Conservation (phyloP, 495 filamentous ascomycete genomes). For the Penicillium daleae region DNA sequence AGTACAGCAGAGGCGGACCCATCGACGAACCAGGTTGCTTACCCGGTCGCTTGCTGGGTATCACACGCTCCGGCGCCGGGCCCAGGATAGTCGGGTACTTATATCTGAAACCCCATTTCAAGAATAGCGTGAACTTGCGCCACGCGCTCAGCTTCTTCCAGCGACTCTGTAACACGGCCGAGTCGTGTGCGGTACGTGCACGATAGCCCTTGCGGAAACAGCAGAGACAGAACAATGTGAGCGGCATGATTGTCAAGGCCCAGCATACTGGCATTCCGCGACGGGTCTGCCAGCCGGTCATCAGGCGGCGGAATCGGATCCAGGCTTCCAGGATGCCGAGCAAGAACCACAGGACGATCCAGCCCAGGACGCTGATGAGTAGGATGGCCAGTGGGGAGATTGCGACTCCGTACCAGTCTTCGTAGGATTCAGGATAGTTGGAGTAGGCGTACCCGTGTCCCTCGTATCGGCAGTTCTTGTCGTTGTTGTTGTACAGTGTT, state of each 20-base stretch:
- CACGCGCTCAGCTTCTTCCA: slow-evolving; percentile 47
- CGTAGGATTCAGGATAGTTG: slow-evolving; percentile 18
- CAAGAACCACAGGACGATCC: slow-evolving; percentile 47
- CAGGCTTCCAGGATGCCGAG: slow-evolving; percentile 54
- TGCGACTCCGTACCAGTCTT: slow-evolving; percentile 23
- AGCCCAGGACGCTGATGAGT: slow-evolving; percentile 44
- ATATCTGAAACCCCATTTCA: slow-evolving; percentile 54
- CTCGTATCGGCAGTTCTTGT: slow-evolving; percentile 16
- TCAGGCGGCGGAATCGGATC: slow-evolving; percentile 55
- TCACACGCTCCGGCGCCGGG: slow-evolving; percentile 33
- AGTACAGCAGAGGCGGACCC: slow-evolving; percentile 20
- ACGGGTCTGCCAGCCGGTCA: slow-evolving; percentile 52
- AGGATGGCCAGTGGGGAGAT: slow-evolving; percentile 39
- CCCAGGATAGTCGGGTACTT: slow-evolving; percentile 48
- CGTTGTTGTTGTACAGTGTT: slow-evolving; percentile 26
- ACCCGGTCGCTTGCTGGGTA: slow-evolving; percentile 31
- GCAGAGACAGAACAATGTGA: slow-evolving; percentile 45
- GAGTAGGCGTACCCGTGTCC: slow-evolving; percentile 16
- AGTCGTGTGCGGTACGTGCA: slow-evolving; percentile 45
- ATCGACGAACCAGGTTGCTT: slow-evolving; percentile 21
- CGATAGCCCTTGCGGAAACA: slow-evolving; percentile 45
- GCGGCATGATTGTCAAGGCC: slow-evolving; percentile 37
- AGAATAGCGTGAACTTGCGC: slow-evolving; percentile 49
- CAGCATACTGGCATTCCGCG: slow-evolving; percentile 55
- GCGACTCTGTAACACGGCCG: slow-evolving; percentile 40